These are phyloP conservation scores for Vanderwaltozyma verrucispora DNA, from an alignment of 805 yeast genomes.

Conservation along the genomic window DNA sequence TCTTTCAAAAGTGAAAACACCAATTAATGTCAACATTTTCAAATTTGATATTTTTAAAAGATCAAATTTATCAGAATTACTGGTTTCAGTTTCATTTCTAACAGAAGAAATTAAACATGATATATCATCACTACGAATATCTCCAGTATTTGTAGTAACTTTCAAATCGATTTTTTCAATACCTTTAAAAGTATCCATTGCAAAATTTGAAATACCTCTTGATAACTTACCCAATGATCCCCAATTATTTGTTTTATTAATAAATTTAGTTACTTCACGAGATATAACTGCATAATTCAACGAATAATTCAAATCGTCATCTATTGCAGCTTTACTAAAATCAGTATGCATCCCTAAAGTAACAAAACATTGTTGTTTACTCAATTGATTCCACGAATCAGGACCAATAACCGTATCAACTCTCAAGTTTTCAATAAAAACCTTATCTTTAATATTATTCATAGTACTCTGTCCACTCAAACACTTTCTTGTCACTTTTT, in stretches of 20 bases:
- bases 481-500: neutral
- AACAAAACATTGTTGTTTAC: conserved; percentile 54
- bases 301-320: conserved; percentile 74
- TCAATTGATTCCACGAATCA: conserved; percentile 64
- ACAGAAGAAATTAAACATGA: conserved; percentile 6
- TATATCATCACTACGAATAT: conserved; percentile 26
- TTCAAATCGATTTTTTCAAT: conserved; percentile 12
- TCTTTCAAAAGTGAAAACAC: conserved; percentile 88
- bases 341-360: conserved; percentile 54
- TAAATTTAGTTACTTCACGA: conserved; percentile 45
- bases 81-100: neutral
- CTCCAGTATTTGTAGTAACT: conserved; percentile 17
- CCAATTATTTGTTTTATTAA: conserved; percentile 31
- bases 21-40: conserved; percentile 66
- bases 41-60: conserved; percentile 38
- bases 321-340: conserved; percentile 61
- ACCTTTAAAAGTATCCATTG: conserved; percentile 28
- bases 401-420: conserved; percentile 57
- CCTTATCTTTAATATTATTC: conserved; percentile 13
- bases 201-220: conserved; percentile 35
- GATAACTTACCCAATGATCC: conserved; percentile 33
- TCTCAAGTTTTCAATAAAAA: conserved; percentile 44
- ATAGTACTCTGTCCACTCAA: too few species aligned
- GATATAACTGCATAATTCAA: conserved; percentile 83
- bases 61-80: conserved; percentile 6